phyloP scores from a whole-genome alignment of 306 rosid species.

The Fragaria nilgerrensis region DNA sequence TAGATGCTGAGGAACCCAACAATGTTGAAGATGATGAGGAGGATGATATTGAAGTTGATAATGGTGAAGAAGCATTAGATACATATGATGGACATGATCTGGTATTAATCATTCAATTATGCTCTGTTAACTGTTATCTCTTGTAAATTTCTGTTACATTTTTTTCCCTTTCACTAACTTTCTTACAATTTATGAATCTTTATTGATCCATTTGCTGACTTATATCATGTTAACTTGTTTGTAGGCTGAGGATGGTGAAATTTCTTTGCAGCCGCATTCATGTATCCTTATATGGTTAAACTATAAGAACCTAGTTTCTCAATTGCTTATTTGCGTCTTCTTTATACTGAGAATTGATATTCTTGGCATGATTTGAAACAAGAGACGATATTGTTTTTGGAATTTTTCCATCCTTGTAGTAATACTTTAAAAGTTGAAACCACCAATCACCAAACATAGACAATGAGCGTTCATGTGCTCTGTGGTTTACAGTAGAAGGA shows the following conservation, averaged over 20 bases:
- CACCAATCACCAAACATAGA: conserved; percentile 1
- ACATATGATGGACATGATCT: conserved; percentile 48
- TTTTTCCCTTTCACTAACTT: neutral
- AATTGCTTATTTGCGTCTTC: conserved; percentile 3
- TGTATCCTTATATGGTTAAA: conserved; percentile 48
- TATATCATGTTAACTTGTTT: conserved; percentile 24
- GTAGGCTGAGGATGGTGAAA: conserved; percentile 61
- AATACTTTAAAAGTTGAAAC: neutral
- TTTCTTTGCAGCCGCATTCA: conserved; percentile 54
- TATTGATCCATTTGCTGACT: conserved; percentile 17
- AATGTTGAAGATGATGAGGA: conserved; percentile 55
- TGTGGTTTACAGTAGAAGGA: neutral
- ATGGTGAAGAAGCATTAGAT: conserved; percentile 59
- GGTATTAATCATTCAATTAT: conserved; percentile 33
- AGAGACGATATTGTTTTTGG: neutral
- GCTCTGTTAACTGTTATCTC: conserved; percentile 13
- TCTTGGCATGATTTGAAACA: neutral
- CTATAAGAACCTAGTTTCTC: neutral
- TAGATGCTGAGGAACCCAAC: conserved; percentile 48
- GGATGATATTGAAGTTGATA: conserved; percentile 51
- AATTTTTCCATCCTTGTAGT: neutral
- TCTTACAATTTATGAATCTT: neutral
- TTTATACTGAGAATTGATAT: conserved; percentile 1
- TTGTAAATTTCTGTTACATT: neutral
- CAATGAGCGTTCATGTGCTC: neutral